Evolutionary conservation across 140 eudicot species (phyloP), one percentile per base, ranked within the genome.

Genomic region (Oenanthe javanica): DNA sequence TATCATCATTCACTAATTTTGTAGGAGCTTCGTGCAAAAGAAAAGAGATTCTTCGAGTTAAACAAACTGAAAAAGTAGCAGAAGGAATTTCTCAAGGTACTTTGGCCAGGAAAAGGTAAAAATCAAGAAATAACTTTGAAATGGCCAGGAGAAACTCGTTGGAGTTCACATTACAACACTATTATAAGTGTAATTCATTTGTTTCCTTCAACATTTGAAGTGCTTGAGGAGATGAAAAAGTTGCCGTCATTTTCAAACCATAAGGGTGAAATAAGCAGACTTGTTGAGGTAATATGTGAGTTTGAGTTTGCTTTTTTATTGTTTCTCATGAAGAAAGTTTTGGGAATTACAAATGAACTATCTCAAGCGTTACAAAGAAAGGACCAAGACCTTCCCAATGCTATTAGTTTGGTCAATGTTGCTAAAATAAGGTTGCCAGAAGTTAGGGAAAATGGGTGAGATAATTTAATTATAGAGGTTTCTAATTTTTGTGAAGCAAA

Each of bases 101-200:
- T 1, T 8, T 80, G 8, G 38, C 36, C n/a, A 2, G 49, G 69
- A 4, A 5, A 10, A 48, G 40, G 78, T 1, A 16, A 47, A 50
- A 43, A 67, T 79, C 82, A 79, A 79, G 82, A 79, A 31, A 3
- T 13, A 23, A 25, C 47, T 27, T 73, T 69, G 9, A 10, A 15
- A 11, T 23, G 25, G 3, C 14, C 72, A 31, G 4, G 38, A 64
- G 72, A 64, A 19, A 64, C 14, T 0, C 72, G 13, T 64, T 64
- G 38, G 72, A 27, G 72, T 23, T 64, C 72, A 7, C 40, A 64
- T 6, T 64, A 19, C 25, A 27, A 27, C 6, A n/a, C 72, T 31
- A 31, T 31, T 31, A 31, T 31, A 31, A 64, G 72, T 64, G 25
- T 64, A 2, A 21, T 64, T 64, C 2, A 0, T 23, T 6, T 64